A percentile compares a stretch with the other conserved stretches of the same genome.
Conservation (phyloP, 2,329 filamentous ascomycete species). For the Lachnellula arida region DNA sequence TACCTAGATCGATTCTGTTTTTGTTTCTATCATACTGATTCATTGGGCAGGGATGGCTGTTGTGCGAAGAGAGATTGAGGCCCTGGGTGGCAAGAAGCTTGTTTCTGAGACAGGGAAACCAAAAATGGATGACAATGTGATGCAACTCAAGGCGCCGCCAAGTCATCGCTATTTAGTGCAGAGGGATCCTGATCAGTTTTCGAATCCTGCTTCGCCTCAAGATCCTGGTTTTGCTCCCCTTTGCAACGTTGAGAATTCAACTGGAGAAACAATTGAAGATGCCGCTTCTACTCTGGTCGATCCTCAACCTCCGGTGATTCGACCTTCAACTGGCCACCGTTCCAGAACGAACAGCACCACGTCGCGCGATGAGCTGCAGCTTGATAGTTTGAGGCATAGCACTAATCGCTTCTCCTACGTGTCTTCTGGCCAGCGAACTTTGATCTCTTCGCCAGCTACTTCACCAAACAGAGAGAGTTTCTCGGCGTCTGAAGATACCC, state of each 20-base stretch:
- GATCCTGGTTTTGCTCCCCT: constrained; percentile 13
- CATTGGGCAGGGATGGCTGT: constrained; percentile 47
- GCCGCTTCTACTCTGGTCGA: constrained; percentile 9
- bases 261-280: constrained; percentile 14
- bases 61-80: constrained; percentile 66
- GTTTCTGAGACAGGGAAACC: constrained; percentile 55
- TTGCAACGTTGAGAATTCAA: constrained; percentile 16
- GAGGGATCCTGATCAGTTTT: constrained; percentile 20
- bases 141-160: constrained; percentile 25
- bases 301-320: constrained; percentile 3
- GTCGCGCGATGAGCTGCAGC: constrained; percentile 54
- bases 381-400: constrained; percentile 54
- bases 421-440: constrained; percentile 56
- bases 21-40: no score
- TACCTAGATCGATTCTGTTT: no score
- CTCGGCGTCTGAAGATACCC: constrained; percentile 27
- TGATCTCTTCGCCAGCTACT: constrained; percentile 52
- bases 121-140: constrained; percentile 37
- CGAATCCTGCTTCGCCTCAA: constrained; percentile 18
- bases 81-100: constrained; percentile 61
- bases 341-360: constrained; percentile 53
- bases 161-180: constrained; percentile 26
- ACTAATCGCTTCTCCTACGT: constrained; percentile 54
- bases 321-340: constrained; percentile 41
- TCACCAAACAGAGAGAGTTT: constrained; percentile 54